phyloP scores from a whole-genome alignment of 2,329 filamentous ascomycete species.

The Cadophora sp. region DNA sequence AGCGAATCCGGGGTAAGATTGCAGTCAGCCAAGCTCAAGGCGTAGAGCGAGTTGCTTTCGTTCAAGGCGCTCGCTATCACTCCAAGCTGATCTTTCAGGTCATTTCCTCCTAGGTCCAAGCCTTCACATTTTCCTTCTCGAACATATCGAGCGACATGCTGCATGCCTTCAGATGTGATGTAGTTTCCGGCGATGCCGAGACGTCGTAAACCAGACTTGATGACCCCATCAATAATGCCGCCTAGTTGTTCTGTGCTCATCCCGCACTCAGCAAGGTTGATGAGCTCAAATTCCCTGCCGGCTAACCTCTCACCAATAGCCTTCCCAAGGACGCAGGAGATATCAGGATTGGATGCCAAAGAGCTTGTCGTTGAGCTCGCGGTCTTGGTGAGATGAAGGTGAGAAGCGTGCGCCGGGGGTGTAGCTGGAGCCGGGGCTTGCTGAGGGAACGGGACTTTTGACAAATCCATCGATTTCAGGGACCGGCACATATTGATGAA shows the following conservation, averaged over 20 bases:
- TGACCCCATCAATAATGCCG: slow-evolving; percentile 81
- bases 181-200: slow-evolving; percentile 85
- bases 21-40: slow-evolving; percentile 85
- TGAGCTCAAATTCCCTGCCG: slow-evolving; percentile 77
- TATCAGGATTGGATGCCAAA: slow-evolving; percentile 41
- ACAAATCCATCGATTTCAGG: slow-evolving; percentile 85
- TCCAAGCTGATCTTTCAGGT: slow-evolving; percentile 64
- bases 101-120: slow-evolving; percentile 87
- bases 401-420: slow-evolving; percentile 24
- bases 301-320: slow-evolving; percentile 79
- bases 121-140: slow-evolving; percentile 81
- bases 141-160: slow-evolving; percentile 79
- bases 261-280: slow-evolving; percentile 83
- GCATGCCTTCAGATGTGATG: slow-evolving; percentile 75
- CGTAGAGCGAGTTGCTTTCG: slow-evolving; percentile 70
- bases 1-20: slow-evolving; percentile 77
- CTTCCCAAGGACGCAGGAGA: slow-evolving; percentile 73
- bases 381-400: slow-evolving; percentile 35
- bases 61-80: slow-evolving; percentile 59
- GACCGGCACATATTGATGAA: slow-evolving; percentile 92
- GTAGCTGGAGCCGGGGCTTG: slow-evolving; percentile 28
- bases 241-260: slow-evolving; percentile 75
- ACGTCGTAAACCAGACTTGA: slow-evolving; percentile 77
- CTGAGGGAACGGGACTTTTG: slow-evolving; percentile 79
- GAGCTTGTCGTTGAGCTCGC: slow-evolving; percentile 33